Percentiles rank a stretch among this genome's conserved stretches.
Evolutionary conservation across 352 stramenopile genomes (phyloP).

Genomic region (Phytophthora palmivora): DNA sequence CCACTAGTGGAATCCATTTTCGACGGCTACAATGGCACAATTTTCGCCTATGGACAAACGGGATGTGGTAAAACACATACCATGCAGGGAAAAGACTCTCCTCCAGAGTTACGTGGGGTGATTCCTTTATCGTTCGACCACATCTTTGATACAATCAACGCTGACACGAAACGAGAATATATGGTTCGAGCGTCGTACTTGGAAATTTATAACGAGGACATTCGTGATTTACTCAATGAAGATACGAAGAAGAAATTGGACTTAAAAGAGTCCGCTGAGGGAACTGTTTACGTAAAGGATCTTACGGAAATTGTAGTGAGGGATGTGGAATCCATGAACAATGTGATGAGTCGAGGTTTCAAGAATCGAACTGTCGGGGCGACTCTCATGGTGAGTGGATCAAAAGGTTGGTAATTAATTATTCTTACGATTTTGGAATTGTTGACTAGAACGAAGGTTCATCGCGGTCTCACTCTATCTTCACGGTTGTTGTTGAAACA

Average conservation of each 20-base stretch:
- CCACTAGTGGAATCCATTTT: slow-evolving; percentile 92
- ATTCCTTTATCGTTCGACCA: slow-evolving; percentile 89
- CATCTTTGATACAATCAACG: slow-evolving; percentile 87
- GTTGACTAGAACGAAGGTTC: slow-evolving; percentile 77
- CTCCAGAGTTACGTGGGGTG: slow-evolving; percentile 77
- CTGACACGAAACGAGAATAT: slow-evolving; percentile 73
- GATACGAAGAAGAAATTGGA: slow-evolving; percentile 83
- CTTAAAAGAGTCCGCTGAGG: slow-evolving; percentile 85
- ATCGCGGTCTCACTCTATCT: slow-evolving; percentile 88
- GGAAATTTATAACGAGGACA: slow-evolving; percentile 97
- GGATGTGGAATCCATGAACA: slow-evolving; percentile 82
- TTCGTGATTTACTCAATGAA: slow-evolving; percentile 90
- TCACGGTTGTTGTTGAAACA: slow-evolving; percentile 85
- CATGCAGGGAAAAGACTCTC: slow-evolving; percentile 84
- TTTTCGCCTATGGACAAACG: slow-evolving; percentile 92
- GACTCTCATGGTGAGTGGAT: slow-evolving; percentile 74
- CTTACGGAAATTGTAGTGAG: slow-evolving; percentile 85
- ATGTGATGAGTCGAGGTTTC: slow-evolving; percentile 81
- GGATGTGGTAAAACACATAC: slow-evolving; percentile 88
- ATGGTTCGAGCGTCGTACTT: slow-evolving; percentile 92
- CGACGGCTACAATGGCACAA: slow-evolving; percentile 92
- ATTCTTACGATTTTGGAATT: not conserved
- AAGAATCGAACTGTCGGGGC: slow-evolving; percentile 86
- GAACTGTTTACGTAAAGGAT: slow-evolving; percentile 91
- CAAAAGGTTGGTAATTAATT: not conserved